Conservation (phyloP, 139 green algal genomes). For the Spirogloea muscicola region DNA sequence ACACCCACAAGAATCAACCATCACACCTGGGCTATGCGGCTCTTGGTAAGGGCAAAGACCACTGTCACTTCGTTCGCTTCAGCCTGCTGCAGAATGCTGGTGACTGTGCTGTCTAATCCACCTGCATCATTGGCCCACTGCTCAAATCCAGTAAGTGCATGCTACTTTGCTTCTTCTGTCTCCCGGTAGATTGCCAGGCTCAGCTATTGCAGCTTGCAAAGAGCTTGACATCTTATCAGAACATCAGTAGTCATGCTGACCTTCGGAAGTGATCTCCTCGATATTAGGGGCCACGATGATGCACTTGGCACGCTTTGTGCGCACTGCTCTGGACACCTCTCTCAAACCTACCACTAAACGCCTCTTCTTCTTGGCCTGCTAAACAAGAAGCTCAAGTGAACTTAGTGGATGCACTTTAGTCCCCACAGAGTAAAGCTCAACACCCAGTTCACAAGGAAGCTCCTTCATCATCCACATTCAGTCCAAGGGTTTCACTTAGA, state of each 20-base stretch:
- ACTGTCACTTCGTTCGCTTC: constrained; percentile 20
- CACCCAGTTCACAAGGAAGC: too few relatives aligned
- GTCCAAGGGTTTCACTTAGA: too few relatives aligned
- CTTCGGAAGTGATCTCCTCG: constrained; percentile 44
- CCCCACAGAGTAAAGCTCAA: too few relatives aligned
- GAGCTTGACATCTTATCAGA: neutral
- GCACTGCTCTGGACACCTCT: constrained; percentile 39
- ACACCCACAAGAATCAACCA: too few relatives aligned
- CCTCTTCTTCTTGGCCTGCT: constrained; percentile 44
- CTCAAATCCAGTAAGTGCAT: neutral
- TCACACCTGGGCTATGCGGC: constrained; percentile 31
- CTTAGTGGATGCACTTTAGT: too few relatives aligned
- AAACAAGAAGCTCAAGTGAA: too few relatives aligned
- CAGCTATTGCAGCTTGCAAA: neutral
- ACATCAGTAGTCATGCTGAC: too few relatives aligned
- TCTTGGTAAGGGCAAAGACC: constrained; percentile 45
- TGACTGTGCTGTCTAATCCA: constrained; percentile 41
- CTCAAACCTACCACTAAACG: constrained; percentile 41
- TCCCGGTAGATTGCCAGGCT: neutral
- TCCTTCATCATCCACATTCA: too few relatives aligned
- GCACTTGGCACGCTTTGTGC: constrained; percentile 17
- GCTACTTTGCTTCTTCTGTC: neutral
- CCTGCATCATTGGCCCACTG: constrained; percentile 8
- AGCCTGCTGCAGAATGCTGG: constrained; percentile 26
- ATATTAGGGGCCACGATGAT: constrained; percentile 53